Evolutionary conservation across 257 asterid genomes (phyloP), one percentile per base, ranked within the genome.

Genomic region (Solanum sitiens): DNA sequence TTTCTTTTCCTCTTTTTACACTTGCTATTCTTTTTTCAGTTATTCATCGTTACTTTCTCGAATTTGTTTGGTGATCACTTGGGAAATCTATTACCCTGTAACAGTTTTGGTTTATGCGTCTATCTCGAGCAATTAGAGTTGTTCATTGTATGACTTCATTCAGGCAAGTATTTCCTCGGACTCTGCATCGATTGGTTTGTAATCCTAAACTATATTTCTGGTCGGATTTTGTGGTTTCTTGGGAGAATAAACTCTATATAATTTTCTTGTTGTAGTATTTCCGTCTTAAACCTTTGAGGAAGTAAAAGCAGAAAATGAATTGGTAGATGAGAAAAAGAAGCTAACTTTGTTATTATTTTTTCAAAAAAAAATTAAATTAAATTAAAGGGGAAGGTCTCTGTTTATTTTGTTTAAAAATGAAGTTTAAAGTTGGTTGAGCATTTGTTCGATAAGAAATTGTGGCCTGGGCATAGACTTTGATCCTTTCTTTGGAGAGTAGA

Each of bases 131-230:
- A 15, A 94, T 96, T 87, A 95, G 98, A 93, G 99, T 98, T 84
- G 98, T 98, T 89, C 99, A 96, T 91, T 96, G 98, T 90, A 93
- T 95, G 92, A 96, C 99, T 82, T 95, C 99, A 32, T 94, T 91
- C 98, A 96, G 96, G 99, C 94, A 89, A 86, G 93, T 89, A 82
- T 20, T 82, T 88, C 88, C 15, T 88, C 86, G 63, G 45, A 32
- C 65, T 83, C 59, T 16, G 50, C 83, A 79, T 77, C 65, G 47
- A 42, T 84, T 84, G 47, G 14, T 37, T 53, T 83, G 86, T 25
- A 83, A 40, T 50, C n/a, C 27, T 47, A 80, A 77, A 37, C 79
- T n/a, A 37, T 42, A 11, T 44, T 70, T 80, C n/a, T 7, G 53
- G 13, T 70, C 70, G 59, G 3, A 83, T 9, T 83, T 33, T 30